Conservation (phyloP, 2,329 filamentous ascomycete species). For the Stagonosporopsis tanaceti region DNA sequence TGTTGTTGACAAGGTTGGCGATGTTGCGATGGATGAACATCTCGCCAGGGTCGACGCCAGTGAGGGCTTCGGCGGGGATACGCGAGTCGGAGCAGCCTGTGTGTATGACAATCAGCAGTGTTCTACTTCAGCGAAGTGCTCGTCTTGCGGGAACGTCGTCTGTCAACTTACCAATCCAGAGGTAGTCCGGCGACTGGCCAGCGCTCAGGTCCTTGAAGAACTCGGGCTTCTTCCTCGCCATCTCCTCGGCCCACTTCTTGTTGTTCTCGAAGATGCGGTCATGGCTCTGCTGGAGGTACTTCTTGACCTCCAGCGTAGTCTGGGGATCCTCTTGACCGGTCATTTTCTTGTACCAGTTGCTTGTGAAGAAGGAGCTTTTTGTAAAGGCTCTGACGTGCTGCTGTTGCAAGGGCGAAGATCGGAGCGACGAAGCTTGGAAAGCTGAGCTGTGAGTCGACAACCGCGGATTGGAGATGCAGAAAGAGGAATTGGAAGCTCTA, state of each 20-base stretch:
- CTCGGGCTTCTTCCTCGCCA: constrained; percentile 65
- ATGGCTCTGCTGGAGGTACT: constrained; percentile 69
- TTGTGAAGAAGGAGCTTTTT: constrained; percentile 21
- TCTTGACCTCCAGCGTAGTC: constrained; percentile 38
- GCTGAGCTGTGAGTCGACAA: constrained; percentile 12
- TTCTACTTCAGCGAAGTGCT: background rate
- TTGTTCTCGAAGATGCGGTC: constrained; percentile 75
- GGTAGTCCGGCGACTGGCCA: constrained; percentile 74
- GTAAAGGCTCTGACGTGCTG: constrained; percentile 14
- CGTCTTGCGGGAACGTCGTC: background rate
- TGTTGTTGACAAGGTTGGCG: constrained; percentile 50
- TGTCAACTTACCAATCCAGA: constrained; percentile 54
- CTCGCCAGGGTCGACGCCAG: constrained; percentile 47
- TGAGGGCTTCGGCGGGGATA: constrained; percentile 53
- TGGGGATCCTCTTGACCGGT: constrained; percentile 27
- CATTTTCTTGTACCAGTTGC: constrained; percentile 30
- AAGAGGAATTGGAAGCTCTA: constrained; percentile 11
- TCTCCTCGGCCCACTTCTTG: constrained; percentile 68
- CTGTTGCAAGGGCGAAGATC: constrained; percentile 10
- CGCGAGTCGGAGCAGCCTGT: constrained; percentile 51
- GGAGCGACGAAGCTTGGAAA: constrained; percentile 7
- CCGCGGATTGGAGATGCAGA: background rate
- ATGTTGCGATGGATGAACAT: constrained; percentile 49
- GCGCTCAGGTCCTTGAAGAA: constrained; percentile 71
- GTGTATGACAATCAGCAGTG: constrained; percentile 8